Evolutionary conservation across 1,284 basidiomycete genomes (phyloP).

Genomic region (Melampsora americana): DNA sequence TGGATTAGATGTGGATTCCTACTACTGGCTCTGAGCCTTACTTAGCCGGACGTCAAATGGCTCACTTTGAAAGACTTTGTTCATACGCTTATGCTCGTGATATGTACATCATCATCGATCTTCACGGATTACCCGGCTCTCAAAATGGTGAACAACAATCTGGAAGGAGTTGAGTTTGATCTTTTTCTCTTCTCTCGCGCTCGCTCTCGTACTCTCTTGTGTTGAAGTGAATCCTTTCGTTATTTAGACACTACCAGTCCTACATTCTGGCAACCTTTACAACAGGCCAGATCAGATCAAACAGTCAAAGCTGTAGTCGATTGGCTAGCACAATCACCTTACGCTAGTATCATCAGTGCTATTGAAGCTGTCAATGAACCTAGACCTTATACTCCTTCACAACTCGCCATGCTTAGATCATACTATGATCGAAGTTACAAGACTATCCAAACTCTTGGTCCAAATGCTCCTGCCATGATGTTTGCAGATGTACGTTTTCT

Average conservation of each 20-base stretch:
- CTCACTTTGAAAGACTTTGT: slow-evolving; percentile 45
- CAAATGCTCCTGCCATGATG: slow-evolving; percentile 50
- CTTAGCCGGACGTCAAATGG: slow-evolving; percentile 50
- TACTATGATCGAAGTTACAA: slow-evolving; percentile 50
- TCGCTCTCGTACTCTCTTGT: background rate
- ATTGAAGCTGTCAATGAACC: slow-evolving; percentile 51
- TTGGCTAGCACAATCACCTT: slow-evolving; percentile 49
- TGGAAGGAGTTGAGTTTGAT: slow-evolving; percentile 45
- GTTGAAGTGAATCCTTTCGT: background rate
- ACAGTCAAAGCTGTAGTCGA: slow-evolving; percentile 49
- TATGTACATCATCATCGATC: slow-evolving; percentile 56
- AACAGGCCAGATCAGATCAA: slow-evolving; percentile 49
- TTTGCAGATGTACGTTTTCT: slow-evolving; percentile 45
- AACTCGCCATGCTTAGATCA: slow-evolving; percentile 47
- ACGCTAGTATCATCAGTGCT: slow-evolving; percentile 49
- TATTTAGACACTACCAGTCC: slow-evolving; percentile 40
- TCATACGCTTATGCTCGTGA: slow-evolving; percentile 51
- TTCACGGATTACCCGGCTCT: slow-evolving; percentile 57
- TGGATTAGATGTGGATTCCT: slow-evolving; percentile 16
- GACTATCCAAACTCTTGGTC: slow-evolving; percentile 47
- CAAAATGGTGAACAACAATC: slow-evolving; percentile 53
- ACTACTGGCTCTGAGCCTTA: slow-evolving; percentile 48
- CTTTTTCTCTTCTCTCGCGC: background rate
- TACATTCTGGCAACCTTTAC: slow-evolving; percentile 46
- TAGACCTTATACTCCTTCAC: slow-evolving; percentile 50